Conservation (phyloP, 495 filamentous ascomycete genomes). For the Xylaria telfairii region DNA sequence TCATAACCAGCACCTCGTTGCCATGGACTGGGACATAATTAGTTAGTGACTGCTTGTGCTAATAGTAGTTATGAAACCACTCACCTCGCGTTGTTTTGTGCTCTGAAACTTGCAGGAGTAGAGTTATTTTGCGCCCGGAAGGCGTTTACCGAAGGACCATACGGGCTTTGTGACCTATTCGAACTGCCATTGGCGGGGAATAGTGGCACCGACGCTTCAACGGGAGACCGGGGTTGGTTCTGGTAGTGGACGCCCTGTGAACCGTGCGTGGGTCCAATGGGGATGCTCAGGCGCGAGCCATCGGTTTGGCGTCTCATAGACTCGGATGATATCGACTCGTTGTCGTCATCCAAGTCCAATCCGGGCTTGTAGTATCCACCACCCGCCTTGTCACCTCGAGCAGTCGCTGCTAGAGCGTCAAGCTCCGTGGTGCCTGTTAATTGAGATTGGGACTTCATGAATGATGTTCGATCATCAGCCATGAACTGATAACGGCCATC, state of each 20-base stretch:
- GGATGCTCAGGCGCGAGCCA: constrained; percentile 45
- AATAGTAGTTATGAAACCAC: constrained; percentile 14
- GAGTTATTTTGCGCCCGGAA: constrained; percentile 43
- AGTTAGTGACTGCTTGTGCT: constrained; percentile 29
- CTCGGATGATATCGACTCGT: constrained; percentile 63
- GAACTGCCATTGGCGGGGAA: constrained; percentile 32
- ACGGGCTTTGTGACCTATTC: constrained; percentile 40
- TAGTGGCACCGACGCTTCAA: constrained; percentile 39
- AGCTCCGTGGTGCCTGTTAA: constrained; percentile 79
- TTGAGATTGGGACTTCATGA: constrained; percentile 97
- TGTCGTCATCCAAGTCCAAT: constrained; percentile 79
- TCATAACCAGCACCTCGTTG: constrained; percentile 64
- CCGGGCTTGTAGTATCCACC: constrained; percentile 62
- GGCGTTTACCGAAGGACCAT: constrained; percentile 24
- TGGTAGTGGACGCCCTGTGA: constrained; percentile 24
- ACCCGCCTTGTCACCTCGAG: constrained; percentile 83
- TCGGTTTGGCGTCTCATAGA: constrained; percentile 46
- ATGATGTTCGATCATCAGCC: constrained; percentile 93
- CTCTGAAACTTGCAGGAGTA: constrained; percentile 47
- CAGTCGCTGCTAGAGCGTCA: constrained; percentile 91
- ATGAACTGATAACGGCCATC: constrained; percentile 96
- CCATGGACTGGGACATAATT: constrained; percentile 49
- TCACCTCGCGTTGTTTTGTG: constrained; percentile 57
- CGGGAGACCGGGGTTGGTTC: constrained; percentile 33
- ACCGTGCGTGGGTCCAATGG: constrained; percentile 26